A percentile compares a stretch with the other conserved stretches of the same genome.
Conservation (phyloP, 2,329 filamentous ascomycete genomes). For the Penicillium thymicola region DNA sequence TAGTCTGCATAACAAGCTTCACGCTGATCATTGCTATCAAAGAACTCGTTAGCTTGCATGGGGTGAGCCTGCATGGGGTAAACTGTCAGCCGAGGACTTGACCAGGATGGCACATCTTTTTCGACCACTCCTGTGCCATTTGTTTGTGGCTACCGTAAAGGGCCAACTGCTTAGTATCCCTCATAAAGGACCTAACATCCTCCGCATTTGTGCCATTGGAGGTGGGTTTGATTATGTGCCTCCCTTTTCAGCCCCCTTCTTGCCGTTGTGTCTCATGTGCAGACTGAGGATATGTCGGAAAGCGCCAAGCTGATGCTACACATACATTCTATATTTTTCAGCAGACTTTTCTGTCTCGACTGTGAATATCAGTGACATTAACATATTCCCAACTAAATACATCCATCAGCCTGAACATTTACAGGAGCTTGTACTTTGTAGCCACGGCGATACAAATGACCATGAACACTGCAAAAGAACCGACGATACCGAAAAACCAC, state of each 20-base stretch:
- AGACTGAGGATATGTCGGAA: no score
- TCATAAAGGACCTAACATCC: no score
- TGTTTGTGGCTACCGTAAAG: no score
- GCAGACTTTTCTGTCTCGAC: not conserved
- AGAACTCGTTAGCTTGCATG: no score
- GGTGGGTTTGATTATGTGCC: no score
- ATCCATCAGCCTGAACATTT: conserved; percentile 3
- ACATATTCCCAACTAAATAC: not conserved
- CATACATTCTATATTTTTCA: not conserved
- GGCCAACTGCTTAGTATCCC: no score
- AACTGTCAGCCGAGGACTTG: conserved; percentile 63
- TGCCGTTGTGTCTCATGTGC: no score
- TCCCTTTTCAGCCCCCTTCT: no score
- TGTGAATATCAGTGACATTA: not conserved
- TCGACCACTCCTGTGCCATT: conserved; percentile 32
- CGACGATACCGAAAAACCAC: conserved; percentile 50
- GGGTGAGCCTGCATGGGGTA: conserved; percentile 70
- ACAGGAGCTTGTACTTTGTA: conserved; percentile 36
- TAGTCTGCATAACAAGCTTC: conserved; percentile 61
- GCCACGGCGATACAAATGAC: conserved; percentile 33
- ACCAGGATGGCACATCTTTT: conserved; percentile 59
- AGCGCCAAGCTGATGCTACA: no score
- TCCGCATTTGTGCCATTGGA: no score
- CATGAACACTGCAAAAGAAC: conserved; percentile 42
- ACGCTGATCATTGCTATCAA: conserved; percentile 65